Evolutionary conservation across 805 yeast species (phyloP), one percentile per base, ranked within the genome.

Genomic region (Cyberlindnera bimundalis): DNA sequence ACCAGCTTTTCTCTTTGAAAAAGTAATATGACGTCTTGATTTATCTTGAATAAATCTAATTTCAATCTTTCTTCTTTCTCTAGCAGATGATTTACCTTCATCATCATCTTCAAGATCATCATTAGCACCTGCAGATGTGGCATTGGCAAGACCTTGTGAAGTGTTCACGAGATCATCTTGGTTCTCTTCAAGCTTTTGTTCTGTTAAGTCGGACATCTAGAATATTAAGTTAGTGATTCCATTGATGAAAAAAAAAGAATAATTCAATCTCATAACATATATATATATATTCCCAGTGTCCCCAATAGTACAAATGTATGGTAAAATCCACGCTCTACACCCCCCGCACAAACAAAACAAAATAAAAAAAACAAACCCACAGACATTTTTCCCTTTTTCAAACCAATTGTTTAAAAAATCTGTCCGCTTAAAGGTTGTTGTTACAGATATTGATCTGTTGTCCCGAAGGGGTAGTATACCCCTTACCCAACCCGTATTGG

Each of bases 1-100:
- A 55, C 99, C 99, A 33, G 96, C 98, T 68, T 91, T 91, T 68
- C 99, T 84, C 70, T 93, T 93, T 39, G 97, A 88, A 59, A 93
- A 93, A 23, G 99, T 93, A 56, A 93, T 95, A 67, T 93, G 99
- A 60, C 99, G 86, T 64, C 99, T 81, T 16, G 96, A 87, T 69
- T 93, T 93, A 66, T 93, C 97, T 70, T 91, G 96, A 59, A 93
- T 93, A 61, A 93, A 93, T 71, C 88, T 87, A 64, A 93, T 93
- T 66, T 93, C 99, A 58, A 91, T 91, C 67, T 91, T 91, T 71
- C 99, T 77, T 61, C 85, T 70, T 60, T 79, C 85, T 51, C 80
- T 71, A 45, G 66, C 59, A 29, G 58, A 47, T 24, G 64, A 58
- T 37, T 64, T 71, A 29, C 71, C 76, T 21, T 73, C 79, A 35